phyloP scores from a whole-genome alignment of 202 grass and related monocot genomes.

The Elaeis oleifera region DNA sequence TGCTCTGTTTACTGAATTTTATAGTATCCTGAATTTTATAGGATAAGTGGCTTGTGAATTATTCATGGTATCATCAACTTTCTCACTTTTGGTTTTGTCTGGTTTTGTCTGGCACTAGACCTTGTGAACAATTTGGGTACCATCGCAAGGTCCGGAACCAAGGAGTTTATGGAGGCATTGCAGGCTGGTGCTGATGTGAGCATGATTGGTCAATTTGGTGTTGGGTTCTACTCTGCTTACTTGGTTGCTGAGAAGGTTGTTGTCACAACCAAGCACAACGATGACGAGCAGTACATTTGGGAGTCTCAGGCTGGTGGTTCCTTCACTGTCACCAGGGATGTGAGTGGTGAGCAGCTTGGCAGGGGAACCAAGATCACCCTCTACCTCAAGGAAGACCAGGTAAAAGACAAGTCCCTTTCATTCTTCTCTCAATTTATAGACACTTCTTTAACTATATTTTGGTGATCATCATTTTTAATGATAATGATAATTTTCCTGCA shows the following conservation, averaged over 20 bases:
- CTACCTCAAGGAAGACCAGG: conserved; percentile 30
- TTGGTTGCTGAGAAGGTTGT: conserved; percentile 21
- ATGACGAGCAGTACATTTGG: conserved; percentile 26
- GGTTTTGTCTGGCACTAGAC: not conserved
- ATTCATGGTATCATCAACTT: too few relatives aligned
- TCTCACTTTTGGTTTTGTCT: not conserved
- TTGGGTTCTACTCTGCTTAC: conserved; percentile 15
- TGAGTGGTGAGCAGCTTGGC: conserved; percentile 8
- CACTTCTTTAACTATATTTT: too few relatives aligned
- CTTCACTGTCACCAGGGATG: conserved; percentile 21
- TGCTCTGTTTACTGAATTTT: too few relatives aligned
- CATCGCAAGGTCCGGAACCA: conserved; percentile 1
- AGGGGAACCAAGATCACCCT: conserved; percentile 25
- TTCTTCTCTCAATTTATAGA: not conserved
- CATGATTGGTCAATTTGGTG: conserved; percentile 35
- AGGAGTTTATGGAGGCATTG: conserved; percentile 5
- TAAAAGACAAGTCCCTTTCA: not conserved
- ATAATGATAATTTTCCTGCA: not conserved
- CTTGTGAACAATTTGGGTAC: not conserved
- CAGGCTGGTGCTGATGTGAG: conserved; percentile 20
- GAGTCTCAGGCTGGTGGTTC: conserved; percentile 10
- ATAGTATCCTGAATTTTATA: too few relatives aligned
- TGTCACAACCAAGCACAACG: conserved; percentile 25
- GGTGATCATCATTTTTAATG: too few relatives aligned
- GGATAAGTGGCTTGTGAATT: too few relatives aligned